Evolutionary conservation across 345 rosid genomes (phyloP).

Genomic region (Salix exigua): DNA sequence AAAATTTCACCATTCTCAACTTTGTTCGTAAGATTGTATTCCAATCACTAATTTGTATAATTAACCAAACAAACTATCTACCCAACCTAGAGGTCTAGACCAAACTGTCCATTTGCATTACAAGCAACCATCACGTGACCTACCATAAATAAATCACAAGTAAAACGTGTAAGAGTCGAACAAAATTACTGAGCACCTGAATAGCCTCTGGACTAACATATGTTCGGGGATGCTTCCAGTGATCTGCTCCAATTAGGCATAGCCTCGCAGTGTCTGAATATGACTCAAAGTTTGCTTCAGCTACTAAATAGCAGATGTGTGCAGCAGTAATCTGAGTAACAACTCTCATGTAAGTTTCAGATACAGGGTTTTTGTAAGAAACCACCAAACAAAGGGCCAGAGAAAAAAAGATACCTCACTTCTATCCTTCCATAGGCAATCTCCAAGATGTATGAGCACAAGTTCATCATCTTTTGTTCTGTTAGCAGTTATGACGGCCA

Average conservation of each 20-base stretch:
- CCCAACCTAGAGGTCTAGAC: not conserved
- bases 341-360: constrained; percentile 25
- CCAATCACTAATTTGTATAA: not conserved
- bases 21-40: not conserved
- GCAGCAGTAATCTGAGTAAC: constrained; percentile 64
- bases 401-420: constrained; percentile 61
- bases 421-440: constrained; percentile 95
- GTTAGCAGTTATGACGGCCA: constrained; percentile 94
- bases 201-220: constrained; percentile 79
- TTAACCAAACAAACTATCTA: not conserved
- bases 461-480: constrained; percentile 95
- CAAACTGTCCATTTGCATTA: not conserved
- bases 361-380: constrained; percentile 10
- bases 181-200: constrained; percentile 44
- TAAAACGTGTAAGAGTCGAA: not conserved
- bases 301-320: constrained; percentile 75
- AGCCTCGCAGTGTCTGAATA: constrained; percentile 77
- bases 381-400: constrained; percentile 12
- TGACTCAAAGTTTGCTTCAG: constrained; percentile 78
- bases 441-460: constrained; percentile 94
- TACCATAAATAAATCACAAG: not conserved
- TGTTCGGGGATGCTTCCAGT: constrained; percentile 76
- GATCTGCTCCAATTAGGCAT: constrained; percentile 81
- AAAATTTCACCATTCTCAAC: not conserved
- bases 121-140: constrained; percentile 6